Percentiles rank a stretch among this genome's conserved stretches.
Conservation (phyloP, 2,329 filamentous ascomycete species). For the Fusarium albosuccineum region DNA sequence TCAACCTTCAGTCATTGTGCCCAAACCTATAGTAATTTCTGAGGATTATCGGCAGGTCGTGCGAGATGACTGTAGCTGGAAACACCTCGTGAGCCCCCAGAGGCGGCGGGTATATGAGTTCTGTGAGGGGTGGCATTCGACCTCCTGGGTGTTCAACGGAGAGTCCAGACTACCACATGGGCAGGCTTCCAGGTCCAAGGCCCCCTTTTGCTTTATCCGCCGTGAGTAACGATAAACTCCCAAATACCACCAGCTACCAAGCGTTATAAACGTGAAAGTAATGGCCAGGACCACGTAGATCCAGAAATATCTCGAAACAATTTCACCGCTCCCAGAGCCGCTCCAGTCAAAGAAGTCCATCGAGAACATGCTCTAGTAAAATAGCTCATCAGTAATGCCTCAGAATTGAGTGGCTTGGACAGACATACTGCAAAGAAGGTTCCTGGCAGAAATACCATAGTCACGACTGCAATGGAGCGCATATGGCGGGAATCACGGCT, state of each 20-base stretch:
- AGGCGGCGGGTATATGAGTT: too few relatives aligned
- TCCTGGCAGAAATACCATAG: slow-evolving; percentile 27
- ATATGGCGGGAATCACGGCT: slow-evolving; percentile 21
- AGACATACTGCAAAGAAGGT: slow-evolving; percentile 24
- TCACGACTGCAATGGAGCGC: slow-evolving; percentile 23
- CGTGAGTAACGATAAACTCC: slow-evolving; percentile 17
- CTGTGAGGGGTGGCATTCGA: too few relatives aligned
- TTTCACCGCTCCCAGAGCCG: background rate
- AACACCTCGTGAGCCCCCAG: too few relatives aligned
- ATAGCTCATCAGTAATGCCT: background rate
- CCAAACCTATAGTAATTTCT: too few relatives aligned
- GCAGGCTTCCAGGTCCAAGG: too few relatives aligned
- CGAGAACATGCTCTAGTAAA: slow-evolving; percentile 17
- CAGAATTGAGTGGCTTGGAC: background rate
- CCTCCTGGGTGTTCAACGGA: too few relatives aligned
- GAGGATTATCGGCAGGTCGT: too few relatives aligned
- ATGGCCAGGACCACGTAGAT: slow-evolving; percentile 15
- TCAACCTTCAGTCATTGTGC: too few relatives aligned
- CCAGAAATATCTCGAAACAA: slow-evolving; percentile 17
- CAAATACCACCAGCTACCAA: slow-evolving; percentile 17
- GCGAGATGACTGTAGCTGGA: too few relatives aligned
- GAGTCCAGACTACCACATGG: too few relatives aligned
- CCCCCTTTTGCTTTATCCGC: background rate
- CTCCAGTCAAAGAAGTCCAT: slow-evolving; percentile 21
- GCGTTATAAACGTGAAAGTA: slow-evolving; percentile 3